Evolutionary conservation across 1,284 basidiomycete genomes (phyloP).

Genomic region (Schizophyllum amplum): DNA sequence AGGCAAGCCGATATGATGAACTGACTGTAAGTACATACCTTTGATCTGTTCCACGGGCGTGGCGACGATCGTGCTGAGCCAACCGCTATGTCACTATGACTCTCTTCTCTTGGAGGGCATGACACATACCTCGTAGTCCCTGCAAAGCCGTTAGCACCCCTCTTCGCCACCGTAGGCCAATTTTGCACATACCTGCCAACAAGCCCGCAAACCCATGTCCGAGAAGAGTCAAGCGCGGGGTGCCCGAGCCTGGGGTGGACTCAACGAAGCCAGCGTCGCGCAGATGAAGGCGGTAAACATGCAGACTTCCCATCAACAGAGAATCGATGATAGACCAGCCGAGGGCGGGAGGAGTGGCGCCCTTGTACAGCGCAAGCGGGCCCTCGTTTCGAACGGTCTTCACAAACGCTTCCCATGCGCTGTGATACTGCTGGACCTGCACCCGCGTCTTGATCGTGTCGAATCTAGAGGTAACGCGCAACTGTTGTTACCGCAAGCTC

Average conservation of each 20-base stretch:
- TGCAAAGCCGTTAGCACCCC: conserved; percentile 28
- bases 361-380: conserved; percentile 56
- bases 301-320: conserved; percentile 59
- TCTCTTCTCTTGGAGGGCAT: not conserved
- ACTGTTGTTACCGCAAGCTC: no score
- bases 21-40: conserved; percentile 38
- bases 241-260: conserved; percentile 29
- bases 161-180: no score
- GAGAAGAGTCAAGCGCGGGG: conserved; percentile 43
- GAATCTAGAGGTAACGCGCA: conserved; percentile 33
- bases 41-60: conserved; percentile 70
- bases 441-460: conserved; percentile 73
- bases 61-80: conserved; percentile 54
- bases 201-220: conserved; percentile 64
- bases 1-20: conserved; percentile 2
- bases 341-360: conserved; percentile 65
- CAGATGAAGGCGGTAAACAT: conserved; percentile 64
- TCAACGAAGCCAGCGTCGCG: conserved; percentile 48
- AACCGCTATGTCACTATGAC: not conserved
- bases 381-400: conserved; percentile 61
- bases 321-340: conserved; percentile 18
- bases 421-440: conserved; percentile 65
- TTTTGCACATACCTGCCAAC: conserved; percentile 9
- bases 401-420: conserved; percentile 59
- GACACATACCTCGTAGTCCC: conserved; percentile 58